Evolutionary conservation across 441 rosid species (phyloP).

Genomic region (Aquilaria agallochum): DNA sequence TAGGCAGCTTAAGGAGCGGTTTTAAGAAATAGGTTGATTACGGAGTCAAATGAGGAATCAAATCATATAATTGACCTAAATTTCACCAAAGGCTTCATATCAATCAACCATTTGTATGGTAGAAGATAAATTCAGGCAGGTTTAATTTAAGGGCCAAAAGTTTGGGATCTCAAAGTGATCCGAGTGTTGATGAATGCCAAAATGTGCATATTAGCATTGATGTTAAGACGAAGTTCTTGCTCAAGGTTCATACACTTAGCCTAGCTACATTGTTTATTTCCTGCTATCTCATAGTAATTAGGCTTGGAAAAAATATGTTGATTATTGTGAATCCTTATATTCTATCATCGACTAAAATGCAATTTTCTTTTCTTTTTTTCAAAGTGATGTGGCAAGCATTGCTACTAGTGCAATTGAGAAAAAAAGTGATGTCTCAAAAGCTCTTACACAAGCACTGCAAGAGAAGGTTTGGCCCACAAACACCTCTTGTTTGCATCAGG

Average conservation of each 20-base stretch:
- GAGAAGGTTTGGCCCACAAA: conserved; percentile 64
- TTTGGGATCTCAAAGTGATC: conserved; percentile 26
- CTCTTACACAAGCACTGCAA: conserved; percentile 76
- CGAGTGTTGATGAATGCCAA: conserved; percentile 46
- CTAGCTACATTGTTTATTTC: neutral
- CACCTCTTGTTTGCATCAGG: neutral
- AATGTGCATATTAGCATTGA: conserved; percentile 54
- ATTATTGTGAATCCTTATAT: neutral
- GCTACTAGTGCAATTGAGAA: conserved; percentile 20
- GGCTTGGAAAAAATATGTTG: too few species aligned
- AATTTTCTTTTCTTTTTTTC: conserved; percentile 19
- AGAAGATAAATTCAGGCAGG: conserved; percentile 44
- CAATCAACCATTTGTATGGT: conserved; percentile 33
- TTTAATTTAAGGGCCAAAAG: conserved; percentile 26
- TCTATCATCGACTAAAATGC: neutral
- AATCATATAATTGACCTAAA: too few species aligned
- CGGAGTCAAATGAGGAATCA: too few species aligned
- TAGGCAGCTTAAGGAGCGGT: too few species aligned
- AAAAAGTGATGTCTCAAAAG: conserved; percentile 47
- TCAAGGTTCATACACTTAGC: conserved; percentile 34
- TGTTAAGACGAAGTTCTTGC: conserved; percentile 27
- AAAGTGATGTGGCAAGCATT: conserved; percentile 35
- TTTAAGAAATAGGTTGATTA: too few species aligned
- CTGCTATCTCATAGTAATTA: neutral
- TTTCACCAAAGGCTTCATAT: conserved; percentile 30